Conservation (phyloP, 1,284 basidiomycete species). For the Ustilago cynodontis region DNA sequence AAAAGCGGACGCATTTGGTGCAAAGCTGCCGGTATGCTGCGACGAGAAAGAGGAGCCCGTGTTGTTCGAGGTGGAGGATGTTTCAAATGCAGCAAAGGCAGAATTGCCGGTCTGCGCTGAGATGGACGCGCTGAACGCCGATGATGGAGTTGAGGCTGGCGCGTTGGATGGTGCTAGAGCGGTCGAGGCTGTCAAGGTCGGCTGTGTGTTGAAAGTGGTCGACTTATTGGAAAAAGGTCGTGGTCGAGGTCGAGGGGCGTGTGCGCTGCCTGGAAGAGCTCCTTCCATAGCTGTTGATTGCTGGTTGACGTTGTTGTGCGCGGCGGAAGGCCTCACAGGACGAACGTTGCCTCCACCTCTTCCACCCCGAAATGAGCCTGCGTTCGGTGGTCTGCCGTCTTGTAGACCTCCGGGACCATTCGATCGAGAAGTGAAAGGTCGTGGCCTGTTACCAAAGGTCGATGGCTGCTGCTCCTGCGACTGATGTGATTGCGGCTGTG, state of each 20-base stretch:
- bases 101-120: not conserved
- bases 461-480: slow-evolving; percentile 16
- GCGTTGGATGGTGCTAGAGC: not conserved
- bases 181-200: not conserved
- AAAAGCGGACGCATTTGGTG: slow-evolving; percentile 22
- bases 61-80: slow-evolving; percentile 14
- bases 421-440: slow-evolving; percentile 33
- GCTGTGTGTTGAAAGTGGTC: slow-evolving; percentile 34
- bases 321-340: slow-evolving; percentile 28
- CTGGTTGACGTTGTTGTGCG: slow-evolving; percentile 10
- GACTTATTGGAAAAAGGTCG: slow-evolving; percentile 40
- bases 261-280: slow-evolving; percentile 10
- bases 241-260: slow-evolving; percentile 32
- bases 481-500: slow-evolving; percentile 17
- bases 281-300: not conserved
- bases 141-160: not conserved
- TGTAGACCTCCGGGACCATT: slow-evolving; percentile 11
- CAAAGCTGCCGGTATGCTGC: slow-evolving; percentile 9
- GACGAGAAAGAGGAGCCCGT: slow-evolving; percentile 14
- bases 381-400: slow-evolving; percentile 27
- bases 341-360: slow-evolving; percentile 33
- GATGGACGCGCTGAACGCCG: slow-evolving; percentile 6
- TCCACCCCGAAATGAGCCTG: slow-evolving; percentile 19
- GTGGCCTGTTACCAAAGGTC: slow-evolving; percentile 33
- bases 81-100: not conserved